A percentile compares a stretch with the other conserved stretches of the same genome.
These are phyloP conservation scores for Scenedesmus sp. DNA, from an alignment of 163 green algal species.

Conservation along the genomic window DNA sequence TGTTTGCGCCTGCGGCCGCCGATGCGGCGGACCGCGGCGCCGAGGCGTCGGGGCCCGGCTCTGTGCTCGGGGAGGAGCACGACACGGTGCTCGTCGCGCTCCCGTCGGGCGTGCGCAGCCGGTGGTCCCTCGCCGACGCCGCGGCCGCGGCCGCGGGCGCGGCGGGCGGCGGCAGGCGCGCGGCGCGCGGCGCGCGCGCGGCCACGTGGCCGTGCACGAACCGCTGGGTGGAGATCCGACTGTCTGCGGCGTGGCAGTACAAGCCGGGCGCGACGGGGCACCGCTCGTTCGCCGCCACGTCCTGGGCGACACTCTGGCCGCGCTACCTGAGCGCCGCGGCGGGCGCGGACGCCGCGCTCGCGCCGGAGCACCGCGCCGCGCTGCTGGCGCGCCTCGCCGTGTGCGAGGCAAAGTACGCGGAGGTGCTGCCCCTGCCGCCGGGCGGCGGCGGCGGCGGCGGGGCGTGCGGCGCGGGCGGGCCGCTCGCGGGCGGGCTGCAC, in stretches of 20 bases:
- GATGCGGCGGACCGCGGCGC: background rate
- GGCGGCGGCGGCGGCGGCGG: background rate
- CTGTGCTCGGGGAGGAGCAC: no score
- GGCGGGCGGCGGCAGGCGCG: constrained; percentile 7
- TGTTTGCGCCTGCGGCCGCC: background rate
- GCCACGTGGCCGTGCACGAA: background rate
- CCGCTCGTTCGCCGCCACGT: constrained; percentile 4
- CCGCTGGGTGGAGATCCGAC: background rate
- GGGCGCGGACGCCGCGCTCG: no score
- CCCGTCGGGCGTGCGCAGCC: constrained; percentile 7
- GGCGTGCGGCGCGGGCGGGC: background rate
- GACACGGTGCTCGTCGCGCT: constrained; percentile 17
- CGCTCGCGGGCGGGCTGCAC: background rate
- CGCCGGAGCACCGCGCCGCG: no score
- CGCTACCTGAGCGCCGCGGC: no score
- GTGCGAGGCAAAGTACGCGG: background rate
- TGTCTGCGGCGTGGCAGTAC: constrained; percentile 27
- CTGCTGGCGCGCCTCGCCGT: background rate
- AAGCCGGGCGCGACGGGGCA: background rate
- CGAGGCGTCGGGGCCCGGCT: no score
- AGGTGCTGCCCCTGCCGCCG: background rate
- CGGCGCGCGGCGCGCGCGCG: background rate
- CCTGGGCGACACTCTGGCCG: constrained; percentile 31
- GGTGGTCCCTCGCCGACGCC: background rate
- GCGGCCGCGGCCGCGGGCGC: background rate